Percentiles rank a stretch among this genome's conserved stretches.
Conservation (phyloP, 345 rosid species). For the Pugionium cornutum region DNA sequence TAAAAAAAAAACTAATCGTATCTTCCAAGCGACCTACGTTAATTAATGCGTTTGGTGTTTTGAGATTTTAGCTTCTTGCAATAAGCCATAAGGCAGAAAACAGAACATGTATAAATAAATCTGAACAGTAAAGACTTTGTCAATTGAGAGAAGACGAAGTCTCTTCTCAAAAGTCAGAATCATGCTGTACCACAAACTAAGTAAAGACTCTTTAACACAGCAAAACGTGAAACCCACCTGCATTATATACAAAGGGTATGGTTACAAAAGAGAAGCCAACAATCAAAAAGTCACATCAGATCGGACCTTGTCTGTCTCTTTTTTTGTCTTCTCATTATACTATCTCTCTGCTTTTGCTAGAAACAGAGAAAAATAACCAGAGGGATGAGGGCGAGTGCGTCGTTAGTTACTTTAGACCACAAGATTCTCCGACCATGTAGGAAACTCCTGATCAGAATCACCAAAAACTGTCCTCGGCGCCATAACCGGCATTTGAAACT, state of each 20-base stretch:
- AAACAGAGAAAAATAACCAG: not conserved
- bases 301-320: not conserved
- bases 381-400: constrained; percentile 27
- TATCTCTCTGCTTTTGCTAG: not conserved
- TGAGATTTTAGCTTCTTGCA: constrained; percentile 14
- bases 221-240: constrained; percentile 42
- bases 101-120: not conserved
- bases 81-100: not conserved
- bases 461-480: constrained; percentile 33
- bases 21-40: too few species aligned
- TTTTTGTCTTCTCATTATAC: not conserved
- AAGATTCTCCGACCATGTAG: constrained; percentile 41
- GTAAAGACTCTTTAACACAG: constrained; percentile 13
- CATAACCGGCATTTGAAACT: constrained; percentile 38
- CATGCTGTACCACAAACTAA: constrained; percentile 43
- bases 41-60: not conserved
- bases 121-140: constrained; percentile 1
- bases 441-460: constrained; percentile 39
- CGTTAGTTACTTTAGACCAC: constrained; percentile 41
- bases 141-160: constrained; percentile 18
- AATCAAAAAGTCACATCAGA: not conserved
- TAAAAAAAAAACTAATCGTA: too few species aligned
- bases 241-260: constrained; percentile 1
- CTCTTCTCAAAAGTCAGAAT: constrained; percentile 3
- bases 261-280: constrained; percentile 33